Evolutionary conservation across 805 yeast genomes (phyloP).

Genomic region (Hanseniaspora mollemarum): DNA sequence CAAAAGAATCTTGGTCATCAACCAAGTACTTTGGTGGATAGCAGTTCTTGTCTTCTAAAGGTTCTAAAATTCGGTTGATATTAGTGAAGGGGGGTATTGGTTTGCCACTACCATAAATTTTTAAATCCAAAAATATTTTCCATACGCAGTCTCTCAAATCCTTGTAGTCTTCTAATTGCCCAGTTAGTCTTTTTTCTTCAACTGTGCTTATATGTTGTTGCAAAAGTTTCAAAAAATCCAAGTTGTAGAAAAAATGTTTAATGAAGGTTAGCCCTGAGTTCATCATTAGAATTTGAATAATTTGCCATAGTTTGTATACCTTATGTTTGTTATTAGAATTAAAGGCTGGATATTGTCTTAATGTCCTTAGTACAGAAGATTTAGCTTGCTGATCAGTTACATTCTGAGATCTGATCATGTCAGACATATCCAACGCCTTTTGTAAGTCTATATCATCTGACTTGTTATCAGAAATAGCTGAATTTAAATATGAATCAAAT

Average conservation of each 20-base stretch:
- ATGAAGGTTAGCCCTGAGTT: slow-evolving; percentile 85
- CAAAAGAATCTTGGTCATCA: slow-evolving; percentile 15
- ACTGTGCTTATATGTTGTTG: slow-evolving; percentile 3
- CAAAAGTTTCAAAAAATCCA: slow-evolving; percentile 71
- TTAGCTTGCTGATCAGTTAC: slow-evolving; percentile 74
- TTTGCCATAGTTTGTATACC: slow-evolving; percentile 64
- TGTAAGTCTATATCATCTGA: slow-evolving; percentile 29
- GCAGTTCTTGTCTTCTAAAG: slow-evolving; percentile 11
- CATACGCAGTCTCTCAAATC: slow-evolving; percentile 8
- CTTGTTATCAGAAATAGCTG: slow-evolving; percentile 4
- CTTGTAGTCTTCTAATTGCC: slow-evolving; percentile 4
- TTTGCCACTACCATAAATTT: slow-evolving; percentile 9
- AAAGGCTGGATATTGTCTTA: slow-evolving; percentile 32
- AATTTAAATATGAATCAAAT: slow-evolving; percentile 10
- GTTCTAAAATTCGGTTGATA: slow-evolving; percentile 11
- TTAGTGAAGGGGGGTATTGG: slow-evolving; percentile 12
- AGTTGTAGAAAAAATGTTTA: slow-evolving; percentile 58
- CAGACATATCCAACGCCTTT: slow-evolving; percentile 74
- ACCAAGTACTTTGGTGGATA: slow-evolving; percentile 2
- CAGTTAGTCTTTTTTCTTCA: slow-evolving; percentile 11
- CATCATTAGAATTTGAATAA: slow-evolving; percentile 52
- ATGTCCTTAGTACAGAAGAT: slow-evolving; percentile 61
- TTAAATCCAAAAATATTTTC: slow-evolving; percentile 13
- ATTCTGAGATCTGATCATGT: slow-evolving; percentile 68
- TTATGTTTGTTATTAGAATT: slow-evolving; percentile 77